Evolutionary conservation across 2,329 filamentous ascomycete genomes (phyloP), one percentile per base, ranked within the genome.

Genomic region (Knufia petricola): DNA sequence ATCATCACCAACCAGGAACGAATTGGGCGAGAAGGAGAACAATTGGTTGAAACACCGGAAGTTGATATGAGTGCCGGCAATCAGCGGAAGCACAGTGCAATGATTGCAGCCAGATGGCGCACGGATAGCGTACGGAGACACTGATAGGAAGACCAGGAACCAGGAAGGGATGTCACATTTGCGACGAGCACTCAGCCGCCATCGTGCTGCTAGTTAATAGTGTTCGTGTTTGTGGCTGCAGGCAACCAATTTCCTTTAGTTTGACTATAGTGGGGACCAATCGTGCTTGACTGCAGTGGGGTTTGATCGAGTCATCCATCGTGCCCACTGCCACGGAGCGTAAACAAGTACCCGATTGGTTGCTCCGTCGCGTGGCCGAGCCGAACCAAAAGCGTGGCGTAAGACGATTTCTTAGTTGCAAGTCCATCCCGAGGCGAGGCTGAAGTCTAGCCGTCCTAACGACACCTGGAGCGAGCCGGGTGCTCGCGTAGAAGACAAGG

Each of bases 71-170:
- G 3, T 21, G n/a, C n/a, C 28, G 41, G 41, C 10, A 44, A 4
- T 20, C 32, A 15, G 24, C 41, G 41, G 28, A 20, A 21, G 15
- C 37, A 19, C 37, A 17, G 37, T 40, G 4, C 37, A 40, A 40
- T 40, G 37, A 21, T 40, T 40, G 37, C 19, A 20, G 37, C 37
- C 37, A 40, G 21, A 40, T 13, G 8, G 41, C 26, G 41, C 41
- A 44, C 41, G 41, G 28, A 32, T 32, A 20, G 13, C 41, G 24
- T n/a, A 26, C 19, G 40, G n/a, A 30, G n/a, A 12, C 3, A 24
- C n/a, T 30, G 40, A 43, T 43, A 43, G 40, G 41, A 32, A 44
- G 28, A 31, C 12, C 17, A 31, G 15, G 17, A 21, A 32, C 19
- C 8, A 12, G 37, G 24, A 43, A 43, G 8, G 26, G 13, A 43